A percentile compares a stretch with the other conserved stretches of the same genome.
phyloP scores from a whole-genome alignment of 208 protist genomes.

The Acanthamoeba culbertsoni region DNA sequence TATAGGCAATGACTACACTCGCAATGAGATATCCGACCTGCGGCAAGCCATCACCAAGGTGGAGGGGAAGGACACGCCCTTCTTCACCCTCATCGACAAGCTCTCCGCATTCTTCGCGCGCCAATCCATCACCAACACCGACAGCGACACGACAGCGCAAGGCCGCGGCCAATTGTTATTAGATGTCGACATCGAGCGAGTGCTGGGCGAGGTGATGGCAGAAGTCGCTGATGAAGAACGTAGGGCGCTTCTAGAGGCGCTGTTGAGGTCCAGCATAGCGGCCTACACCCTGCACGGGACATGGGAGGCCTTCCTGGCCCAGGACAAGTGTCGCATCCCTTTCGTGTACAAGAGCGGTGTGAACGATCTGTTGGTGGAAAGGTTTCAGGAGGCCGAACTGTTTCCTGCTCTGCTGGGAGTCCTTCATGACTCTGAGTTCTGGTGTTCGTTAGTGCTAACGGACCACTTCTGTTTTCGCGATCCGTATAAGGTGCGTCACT shows the following conservation, averaged over 20 bases:
- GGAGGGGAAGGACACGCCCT: background rate
- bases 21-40: background rate
- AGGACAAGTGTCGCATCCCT: background rate
- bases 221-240: background rate
- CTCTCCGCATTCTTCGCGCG: background rate
- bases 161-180: too few species aligned
- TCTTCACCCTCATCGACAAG: background rate
- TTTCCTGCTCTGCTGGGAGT: background rate
- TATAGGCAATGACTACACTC: background rate
- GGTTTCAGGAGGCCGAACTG: background rate
- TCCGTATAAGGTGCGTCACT: slow-evolving; percentile 6
- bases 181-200: background rate
- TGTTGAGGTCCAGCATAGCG: background rate
- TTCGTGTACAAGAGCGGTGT: background rate
- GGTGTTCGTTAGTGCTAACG: background rate
- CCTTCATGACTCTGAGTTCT: background rate
- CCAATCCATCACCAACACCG: background rate
- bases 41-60: background rate
- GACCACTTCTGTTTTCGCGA: background rate
- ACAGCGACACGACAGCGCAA: background rate
- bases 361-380: background rate
- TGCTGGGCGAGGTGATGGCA: background rate
- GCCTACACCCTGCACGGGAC: background rate
- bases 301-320: background rate
- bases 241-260: background rate